phyloP scores from a whole-genome alignment of 2,329 filamentous ascomycete species.

The Coniochaeta sp. region DNA sequence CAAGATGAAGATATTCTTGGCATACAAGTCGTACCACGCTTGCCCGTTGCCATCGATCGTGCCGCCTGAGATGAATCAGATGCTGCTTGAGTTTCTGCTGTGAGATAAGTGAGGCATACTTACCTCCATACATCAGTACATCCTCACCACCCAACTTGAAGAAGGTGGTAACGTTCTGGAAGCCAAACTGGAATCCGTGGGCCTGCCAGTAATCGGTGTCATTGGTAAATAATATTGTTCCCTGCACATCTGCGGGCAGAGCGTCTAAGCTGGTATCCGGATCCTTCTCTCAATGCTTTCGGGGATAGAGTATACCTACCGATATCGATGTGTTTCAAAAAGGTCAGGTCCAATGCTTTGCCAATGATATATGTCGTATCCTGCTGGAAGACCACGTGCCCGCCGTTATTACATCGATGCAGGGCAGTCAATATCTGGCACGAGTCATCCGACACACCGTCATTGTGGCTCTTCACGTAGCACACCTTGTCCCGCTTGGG shows the following conservation, averaged over 20 bases:
- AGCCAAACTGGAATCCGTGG: slow-evolving; percentile 52
- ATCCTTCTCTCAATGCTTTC: too few relatives aligned
- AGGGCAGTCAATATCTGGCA: slow-evolving; percentile 35
- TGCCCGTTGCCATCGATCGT: slow-evolving; percentile 46
- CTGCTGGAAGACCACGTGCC: slow-evolving; percentile 47
- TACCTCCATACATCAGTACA: slow-evolving; percentile 57
- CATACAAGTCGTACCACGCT: slow-evolving; percentile 57
- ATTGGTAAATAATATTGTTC: slow-evolving; percentile 49
- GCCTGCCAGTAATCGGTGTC: slow-evolving; percentile 62
- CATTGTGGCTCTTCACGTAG: slow-evolving; percentile 48
- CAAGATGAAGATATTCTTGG: slow-evolving; percentile 45
- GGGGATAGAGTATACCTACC: slow-evolving; percentile 5
- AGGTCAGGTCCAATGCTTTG: slow-evolving; percentile 55
- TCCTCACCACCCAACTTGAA: slow-evolving; percentile 60
- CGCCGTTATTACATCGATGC: slow-evolving; percentile 49
- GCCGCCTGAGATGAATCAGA: too few relatives aligned
- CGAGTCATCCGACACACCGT: slow-evolving; percentile 14
- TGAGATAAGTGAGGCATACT: slow-evolving; percentile 1
- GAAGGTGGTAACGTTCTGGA: slow-evolving; percentile 60
- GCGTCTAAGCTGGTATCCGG: too few relatives aligned
- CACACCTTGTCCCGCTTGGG: slow-evolving; percentile 33
- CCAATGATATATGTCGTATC: slow-evolving; percentile 51
- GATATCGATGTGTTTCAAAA: slow-evolving; percentile 52
- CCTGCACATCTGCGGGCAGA: neutral
- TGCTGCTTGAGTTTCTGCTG: too few relatives aligned